Evolutionary conservation across 164 flowering plant genomes (phyloP).

Genomic region (Akebia trifoliata): DNA sequence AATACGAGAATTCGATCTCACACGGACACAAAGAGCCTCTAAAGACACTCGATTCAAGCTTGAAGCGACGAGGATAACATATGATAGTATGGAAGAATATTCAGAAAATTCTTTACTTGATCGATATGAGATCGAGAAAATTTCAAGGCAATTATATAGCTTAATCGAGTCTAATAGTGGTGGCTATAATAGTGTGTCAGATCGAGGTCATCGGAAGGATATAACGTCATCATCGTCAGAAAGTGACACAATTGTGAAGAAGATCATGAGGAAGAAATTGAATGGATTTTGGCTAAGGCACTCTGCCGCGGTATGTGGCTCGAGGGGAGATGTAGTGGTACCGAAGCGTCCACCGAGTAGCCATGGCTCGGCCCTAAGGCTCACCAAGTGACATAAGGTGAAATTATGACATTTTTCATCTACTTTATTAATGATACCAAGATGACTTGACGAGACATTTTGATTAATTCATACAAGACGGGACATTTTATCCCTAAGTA

Average conservation of each 20-base stretch:
- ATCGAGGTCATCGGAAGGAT: background rate
- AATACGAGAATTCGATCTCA: slow-evolving; percentile 22
- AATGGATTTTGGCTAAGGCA: slow-evolving; percentile 27
- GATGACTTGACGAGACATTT: no score
- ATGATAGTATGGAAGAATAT: background rate
- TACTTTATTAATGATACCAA: no score
- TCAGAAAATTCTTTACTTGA: slow-evolving; percentile 36
- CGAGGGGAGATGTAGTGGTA: slow-evolving; percentile 26
- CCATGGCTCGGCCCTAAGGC: slow-evolving; percentile 5
- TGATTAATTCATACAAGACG: no score
- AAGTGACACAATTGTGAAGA: slow-evolving; percentile 1
- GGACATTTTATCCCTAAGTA: no score
- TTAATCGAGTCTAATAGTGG: slow-evolving; percentile 21
- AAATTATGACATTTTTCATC: no score
- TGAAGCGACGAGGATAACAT: slow-evolving; percentile 27
- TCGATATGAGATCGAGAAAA: slow-evolving; percentile 37
- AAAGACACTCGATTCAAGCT: slow-evolving; percentile 46
- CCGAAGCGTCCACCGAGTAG: slow-evolving; percentile 1
- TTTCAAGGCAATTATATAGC: slow-evolving; percentile 32
- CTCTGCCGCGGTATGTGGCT: slow-evolving; percentile 25
- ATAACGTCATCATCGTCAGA: background rate
- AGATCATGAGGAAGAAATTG: slow-evolving; percentile 12
- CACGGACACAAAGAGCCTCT: slow-evolving; percentile 14
- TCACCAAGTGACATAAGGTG: no score
- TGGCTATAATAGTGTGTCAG: background rate